Conservation (phyloP, 2,329 filamentous ascomycete genomes). For the Dothideomycetes sp. region DNA sequence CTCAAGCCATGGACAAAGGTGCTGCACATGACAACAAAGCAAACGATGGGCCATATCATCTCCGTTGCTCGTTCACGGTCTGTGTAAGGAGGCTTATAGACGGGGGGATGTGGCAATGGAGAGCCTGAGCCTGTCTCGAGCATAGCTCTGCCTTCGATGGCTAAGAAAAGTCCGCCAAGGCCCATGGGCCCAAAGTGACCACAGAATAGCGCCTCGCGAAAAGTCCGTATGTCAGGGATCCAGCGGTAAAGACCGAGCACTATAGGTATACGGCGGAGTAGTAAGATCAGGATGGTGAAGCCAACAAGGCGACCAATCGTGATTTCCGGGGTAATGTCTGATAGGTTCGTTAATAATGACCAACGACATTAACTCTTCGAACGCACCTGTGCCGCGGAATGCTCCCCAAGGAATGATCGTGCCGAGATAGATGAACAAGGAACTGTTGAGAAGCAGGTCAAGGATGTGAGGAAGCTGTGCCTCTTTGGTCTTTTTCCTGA, state of each 20-base stretch:
- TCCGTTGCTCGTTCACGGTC: slow-evolving; percentile 29
- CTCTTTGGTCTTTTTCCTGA: slow-evolving; percentile 34
- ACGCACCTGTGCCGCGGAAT: no score
- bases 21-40: slow-evolving; percentile 42
- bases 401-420: slow-evolving; percentile 41
- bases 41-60: slow-evolving; percentile 43
- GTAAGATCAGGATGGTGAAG: slow-evolving; percentile 37
- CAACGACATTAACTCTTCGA: no score
- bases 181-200: slow-evolving; percentile 50
- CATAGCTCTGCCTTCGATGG: slow-evolving; percentile 43
- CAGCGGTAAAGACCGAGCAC: slow-evolving; percentile 37
- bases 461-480: slow-evolving; percentile 39
- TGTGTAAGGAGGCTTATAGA: slow-evolving; percentile 20
- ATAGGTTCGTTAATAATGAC: no score
- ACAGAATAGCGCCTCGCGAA: slow-evolving; percentile 42
- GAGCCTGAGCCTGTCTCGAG: slow-evolving; percentile 38
- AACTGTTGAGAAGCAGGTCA: slow-evolving; percentile 44
- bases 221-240: slow-evolving; percentile 38
- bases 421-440: slow-evolving; percentile 47
- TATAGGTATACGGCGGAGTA: slow-evolving; percentile 42
- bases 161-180: slow-evolving; percentile 44
- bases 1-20: slow-evolving; percentile 45
- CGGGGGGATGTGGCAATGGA: slow-evolving; percentile 33
- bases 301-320: slow-evolving; percentile 31
- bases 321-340: slow-evolving; percentile 31